Conservation (phyloP, 345 rosid species). For the Syzygium grande region DNA sequence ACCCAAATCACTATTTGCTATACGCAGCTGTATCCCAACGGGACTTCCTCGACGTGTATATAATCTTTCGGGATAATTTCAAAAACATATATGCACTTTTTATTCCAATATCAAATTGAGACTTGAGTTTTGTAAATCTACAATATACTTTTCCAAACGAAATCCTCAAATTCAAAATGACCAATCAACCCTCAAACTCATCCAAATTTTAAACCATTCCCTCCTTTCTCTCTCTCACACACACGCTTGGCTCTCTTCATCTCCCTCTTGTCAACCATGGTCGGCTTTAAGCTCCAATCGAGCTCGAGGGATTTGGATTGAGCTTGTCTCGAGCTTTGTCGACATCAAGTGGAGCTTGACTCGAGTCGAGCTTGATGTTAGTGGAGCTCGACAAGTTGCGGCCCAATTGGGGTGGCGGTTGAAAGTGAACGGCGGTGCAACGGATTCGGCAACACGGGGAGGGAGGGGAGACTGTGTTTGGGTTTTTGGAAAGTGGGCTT, state of each 20-base stretch:
- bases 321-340: background rate
- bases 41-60: background rate
- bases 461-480: background rate
- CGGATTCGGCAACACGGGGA: accelerated
- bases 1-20: background rate
- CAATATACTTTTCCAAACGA: background rate
- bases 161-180: background rate
- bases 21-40: background rate
- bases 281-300: background rate
- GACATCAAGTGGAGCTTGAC: background rate
- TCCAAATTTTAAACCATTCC: background rate
- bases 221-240: background rate
- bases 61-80: background rate
- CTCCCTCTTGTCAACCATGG: background rate
- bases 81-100: background rate
- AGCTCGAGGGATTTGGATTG: background rate
- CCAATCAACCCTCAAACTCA: background rate
- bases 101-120: background rate
- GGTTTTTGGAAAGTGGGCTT: background rate
- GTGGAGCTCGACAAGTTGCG: background rate
- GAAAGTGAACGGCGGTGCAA: background rate
- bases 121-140: background rate
- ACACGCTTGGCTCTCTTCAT: background rate
- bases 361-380: background rate
- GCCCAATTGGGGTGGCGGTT: background rate